Base-by-base conservation (phyloP, 2,329 filamentous ascomycete species). In the Ceratocystis smalleyi region DNA sequence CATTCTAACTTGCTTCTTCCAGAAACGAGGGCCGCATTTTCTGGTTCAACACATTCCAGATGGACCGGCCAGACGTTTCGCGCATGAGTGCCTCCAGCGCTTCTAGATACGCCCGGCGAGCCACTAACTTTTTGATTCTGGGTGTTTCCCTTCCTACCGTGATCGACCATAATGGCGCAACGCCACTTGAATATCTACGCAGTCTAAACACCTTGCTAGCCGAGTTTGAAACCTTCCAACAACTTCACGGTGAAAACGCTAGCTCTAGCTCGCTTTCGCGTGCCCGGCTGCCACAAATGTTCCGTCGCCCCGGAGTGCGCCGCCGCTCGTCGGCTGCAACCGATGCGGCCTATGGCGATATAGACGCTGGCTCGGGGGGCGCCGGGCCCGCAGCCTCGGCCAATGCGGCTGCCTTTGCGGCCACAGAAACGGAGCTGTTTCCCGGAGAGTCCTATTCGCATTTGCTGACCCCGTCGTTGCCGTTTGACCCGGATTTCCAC, bases 1-100 rank as follows among this genome's bases (percentile, higher is more conserved):
- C 3, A 51, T 15, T 8, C 24, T 24, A 54, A 45, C 47, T 30
- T 45, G 27, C 40, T 19, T 19, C 47, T 54, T 24, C 47, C 17
- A 95, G 90, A 32, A 91, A 99, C 72, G 91, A 96, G 75, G 91
- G 92, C 67, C 86, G 90, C 66, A 85, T 96, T 51, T 97, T 95
- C 77, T 97, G 94, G 91, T 96, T 97, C 79, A 96, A 96, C 76
- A 96, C 94, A 0, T 83, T 96, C 67, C 87, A 95, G 71, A 96
- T 96, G 75, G 89, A 91, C 68, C 88, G 89, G 70, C 75, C 83
- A 35, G 90, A 96, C 73, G 80, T 97, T 43, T 78, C 82, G 62
- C 85, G 86, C 71, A 86, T 96, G 77, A 86, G 92, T 57, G 95
- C 90, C 72, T 92, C 95, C 72, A 88, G 95, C 66, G 78, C 84